These are phyloP conservation scores for Clitopilus passeckerianus DNA, from an alignment of 768 basidiomycete species.

Conservation along the genomic window DNA sequence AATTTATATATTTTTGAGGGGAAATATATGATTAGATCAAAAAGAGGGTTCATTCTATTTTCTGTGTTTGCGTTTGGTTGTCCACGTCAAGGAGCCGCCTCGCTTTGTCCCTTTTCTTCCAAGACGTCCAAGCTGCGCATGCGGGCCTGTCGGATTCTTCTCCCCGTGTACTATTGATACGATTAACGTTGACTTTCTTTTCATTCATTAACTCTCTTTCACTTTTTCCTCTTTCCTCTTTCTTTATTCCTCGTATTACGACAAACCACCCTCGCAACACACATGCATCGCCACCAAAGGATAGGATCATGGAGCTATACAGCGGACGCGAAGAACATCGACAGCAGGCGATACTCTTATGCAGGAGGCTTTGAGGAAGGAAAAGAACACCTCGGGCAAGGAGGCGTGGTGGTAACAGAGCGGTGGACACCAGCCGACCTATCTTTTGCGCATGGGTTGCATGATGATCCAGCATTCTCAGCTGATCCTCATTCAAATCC, in stretches of 20 bases:
- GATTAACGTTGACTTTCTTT: neutral
- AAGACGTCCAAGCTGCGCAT: neutral
- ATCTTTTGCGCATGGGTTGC: conserved; percentile 23
- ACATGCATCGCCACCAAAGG: neutral
- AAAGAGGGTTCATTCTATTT: neutral
- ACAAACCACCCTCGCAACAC: neutral
- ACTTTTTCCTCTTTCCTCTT: neutral
- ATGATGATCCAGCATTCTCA: conserved; percentile 58
- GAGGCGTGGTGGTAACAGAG: neutral
- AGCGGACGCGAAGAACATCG: neutral
- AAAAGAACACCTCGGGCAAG: neutral
- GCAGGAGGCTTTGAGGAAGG: neutral
- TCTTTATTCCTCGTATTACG: neutral
- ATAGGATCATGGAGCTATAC: neutral
- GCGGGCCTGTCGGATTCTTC: neutral
- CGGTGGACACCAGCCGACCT: conserved; percentile 1
- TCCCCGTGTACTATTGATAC: conserved; percentile 1
- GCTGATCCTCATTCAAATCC: conserved; percentile 49
- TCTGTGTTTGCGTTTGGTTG: neutral
- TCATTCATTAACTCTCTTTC: neutral
- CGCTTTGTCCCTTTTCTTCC: neutral
- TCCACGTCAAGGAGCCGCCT: neutral
- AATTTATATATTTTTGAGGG: neutral
- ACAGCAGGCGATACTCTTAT: neutral
- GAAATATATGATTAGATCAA: neutral